Conservation (phyloP, 192 early-diverging fungal genomes). For the Jimgerdemannia lactiflua region DNA sequence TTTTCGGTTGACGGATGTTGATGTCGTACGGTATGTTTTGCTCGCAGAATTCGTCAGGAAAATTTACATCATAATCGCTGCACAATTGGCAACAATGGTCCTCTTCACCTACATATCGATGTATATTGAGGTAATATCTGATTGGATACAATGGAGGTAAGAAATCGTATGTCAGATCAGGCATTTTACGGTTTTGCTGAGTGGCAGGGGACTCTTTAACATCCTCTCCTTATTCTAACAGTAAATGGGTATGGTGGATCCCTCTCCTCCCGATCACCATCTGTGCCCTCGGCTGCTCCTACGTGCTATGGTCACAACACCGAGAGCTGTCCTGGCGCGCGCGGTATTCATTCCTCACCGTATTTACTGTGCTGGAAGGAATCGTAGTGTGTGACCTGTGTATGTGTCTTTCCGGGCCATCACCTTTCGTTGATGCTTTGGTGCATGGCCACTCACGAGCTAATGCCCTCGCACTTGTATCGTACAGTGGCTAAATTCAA, state of each 20-base stretch:
- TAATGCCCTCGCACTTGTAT: background rate
- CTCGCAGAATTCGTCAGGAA: background rate
- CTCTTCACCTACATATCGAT: background rate
- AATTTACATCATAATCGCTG: background rate
- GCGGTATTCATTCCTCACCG: background rate
- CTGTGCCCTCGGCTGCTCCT: background rate
- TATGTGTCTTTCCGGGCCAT: background rate
- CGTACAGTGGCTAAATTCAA: background rate
- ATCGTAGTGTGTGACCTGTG: background rate
- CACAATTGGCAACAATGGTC: background rate
- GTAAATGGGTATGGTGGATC: background rate
- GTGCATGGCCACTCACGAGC: background rate
- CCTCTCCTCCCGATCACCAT: background rate
- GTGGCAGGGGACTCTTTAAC: background rate
- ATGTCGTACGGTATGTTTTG: background rate
- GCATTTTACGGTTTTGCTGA: background rate
- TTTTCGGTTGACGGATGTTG: too few species aligned
- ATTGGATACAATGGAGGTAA: background rate
- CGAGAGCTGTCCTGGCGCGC: background rate
- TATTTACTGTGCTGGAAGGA: background rate
- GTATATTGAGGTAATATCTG: background rate
- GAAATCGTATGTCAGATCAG: background rate
- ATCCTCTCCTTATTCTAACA: background rate
- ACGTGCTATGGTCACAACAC: background rate
- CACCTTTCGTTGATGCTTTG: background rate